Evolutionary conservation across 2,329 filamentous ascomycete genomes (phyloP), one percentile per base, ranked within the genome.

Genomic region (Boeremia exigua): DNA sequence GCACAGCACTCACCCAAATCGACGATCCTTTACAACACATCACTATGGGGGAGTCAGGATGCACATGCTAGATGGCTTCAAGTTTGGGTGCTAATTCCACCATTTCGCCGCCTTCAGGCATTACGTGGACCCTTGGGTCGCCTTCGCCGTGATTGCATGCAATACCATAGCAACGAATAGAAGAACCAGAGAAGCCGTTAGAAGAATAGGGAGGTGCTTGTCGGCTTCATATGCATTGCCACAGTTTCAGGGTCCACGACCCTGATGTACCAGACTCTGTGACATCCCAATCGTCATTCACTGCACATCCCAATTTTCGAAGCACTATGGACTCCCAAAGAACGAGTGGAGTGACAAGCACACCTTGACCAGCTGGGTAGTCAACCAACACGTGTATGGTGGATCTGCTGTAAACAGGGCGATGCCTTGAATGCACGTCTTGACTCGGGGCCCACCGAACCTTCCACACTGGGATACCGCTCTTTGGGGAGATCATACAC

Each of bases 381-480:
- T 47, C 30, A 30, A 30, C 48, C 28, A 17, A 51, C 42, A 56
- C 53, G 47, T 56, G 53, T 42, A 40, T 38, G 47, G 46, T 34
- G 43, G 48, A 56, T 47, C 47, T 42, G 27, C 30, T 42, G 37
- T 47, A 47, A 6, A 27, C 25, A 32, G 29, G 42, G 27, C 47
- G 48, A 32, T 37, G 42, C 53, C 53, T 42, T 51, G 53, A 23
- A 23, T 23, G 19, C n/a, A n/a, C n/a, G n/a, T 51, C 32, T 12
- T 32, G 30, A 48, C 3, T 48, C 37, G 48, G 48, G 43, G 19
- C 42, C 42, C 47, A 44, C 53, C 42, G 33, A 43, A 42, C 30
- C n/a, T 49, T 33, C 29, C 28, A 47, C 25, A 51, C 53, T 56
- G 50, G 53, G 53, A 56, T 56, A 56, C 53, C 53, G 53, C 53